Evolutionary conservation across 2,329 filamentous ascomycete species (phyloP).

Genomic region (Reticulascus tulasneorum): DNA sequence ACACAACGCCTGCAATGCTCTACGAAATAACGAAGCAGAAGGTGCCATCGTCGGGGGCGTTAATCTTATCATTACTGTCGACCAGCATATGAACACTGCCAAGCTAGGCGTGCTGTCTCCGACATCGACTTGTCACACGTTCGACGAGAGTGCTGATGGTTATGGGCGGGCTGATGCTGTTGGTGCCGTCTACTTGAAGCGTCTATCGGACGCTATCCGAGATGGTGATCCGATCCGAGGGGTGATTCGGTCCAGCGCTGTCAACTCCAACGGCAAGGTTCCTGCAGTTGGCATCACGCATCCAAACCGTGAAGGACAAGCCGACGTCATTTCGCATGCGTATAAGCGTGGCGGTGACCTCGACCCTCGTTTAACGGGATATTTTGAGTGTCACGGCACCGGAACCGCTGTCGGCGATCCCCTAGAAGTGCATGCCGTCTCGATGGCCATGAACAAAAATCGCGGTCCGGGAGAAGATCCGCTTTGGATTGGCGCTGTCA

Average conservation of each 20-base stretch:
- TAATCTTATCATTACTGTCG: conserved; percentile 28
- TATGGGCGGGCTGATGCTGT: conserved; percentile 30
- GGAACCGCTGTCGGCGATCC: conserved; percentile 40
- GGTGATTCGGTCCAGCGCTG: conserved; percentile 16
- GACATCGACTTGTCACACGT: conserved; percentile 24
- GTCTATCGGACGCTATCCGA: conserved; percentile 21
- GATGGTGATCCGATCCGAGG: conserved; percentile 18
- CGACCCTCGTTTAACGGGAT: conserved; percentile 17
- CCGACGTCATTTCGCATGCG: conserved; percentile 9
- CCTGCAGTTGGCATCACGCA: conserved; percentile 19
- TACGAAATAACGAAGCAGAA: conserved; percentile 27
- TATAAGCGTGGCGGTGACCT: conserved; percentile 14
- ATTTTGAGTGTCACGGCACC: conserved; percentile 41
- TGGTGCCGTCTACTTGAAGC: conserved; percentile 27
- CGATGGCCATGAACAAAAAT: conserved; percentile 18
- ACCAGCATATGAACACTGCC: conserved; percentile 15
- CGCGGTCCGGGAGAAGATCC: conserved; percentile 1
- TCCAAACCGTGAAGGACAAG: conserved; percentile 18
- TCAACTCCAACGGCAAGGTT: conserved; percentile 18
- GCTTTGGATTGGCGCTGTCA: conserved; percentile 9
- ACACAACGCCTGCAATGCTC: conserved; percentile 19
- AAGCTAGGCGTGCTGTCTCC: conserved; percentile 17
- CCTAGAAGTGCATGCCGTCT: conserved; percentile 31
- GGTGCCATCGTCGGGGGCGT: conserved; percentile 29
- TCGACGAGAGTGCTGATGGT: conserved; percentile 27